Evolutionary conservation across 2,329 filamentous ascomycete genomes (phyloP).

Genomic region (Ceratocystis eucalypticola): DNA sequence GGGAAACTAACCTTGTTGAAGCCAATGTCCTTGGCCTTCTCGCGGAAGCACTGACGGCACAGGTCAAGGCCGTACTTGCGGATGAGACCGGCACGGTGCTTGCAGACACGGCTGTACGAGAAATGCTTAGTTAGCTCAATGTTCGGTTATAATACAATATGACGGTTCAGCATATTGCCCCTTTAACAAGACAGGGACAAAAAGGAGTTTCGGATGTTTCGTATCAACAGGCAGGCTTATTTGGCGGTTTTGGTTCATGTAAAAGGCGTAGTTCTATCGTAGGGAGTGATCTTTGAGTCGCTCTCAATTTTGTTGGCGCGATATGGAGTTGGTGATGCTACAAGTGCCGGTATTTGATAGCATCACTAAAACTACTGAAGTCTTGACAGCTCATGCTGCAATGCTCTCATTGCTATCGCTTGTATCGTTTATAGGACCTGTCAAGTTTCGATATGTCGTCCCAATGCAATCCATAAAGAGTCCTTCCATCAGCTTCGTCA

Average conservation of each 20-base stretch:
- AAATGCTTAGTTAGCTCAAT: constrained; percentile 10
- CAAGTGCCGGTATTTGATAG: too few relatives aligned
- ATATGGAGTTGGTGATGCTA: neutral
- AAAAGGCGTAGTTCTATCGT: neutral
- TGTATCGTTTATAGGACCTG: too few relatives aligned
- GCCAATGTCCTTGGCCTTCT: constrained; percentile 59
- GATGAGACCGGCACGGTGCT: constrained; percentile 97
- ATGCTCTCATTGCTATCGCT: too few relatives aligned
- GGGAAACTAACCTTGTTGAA: constrained; percentile 50
- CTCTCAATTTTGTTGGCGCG: neutral
- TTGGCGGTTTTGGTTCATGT: neutral
- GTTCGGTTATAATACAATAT: neutral
- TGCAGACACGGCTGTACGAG: constrained; percentile 50
- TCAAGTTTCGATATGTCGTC: too few relatives aligned
- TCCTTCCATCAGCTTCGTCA: too few relatives aligned
- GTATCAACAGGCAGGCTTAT: neutral
- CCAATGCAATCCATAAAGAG: too few relatives aligned
- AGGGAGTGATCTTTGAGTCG: neutral
- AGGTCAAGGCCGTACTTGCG: constrained; percentile 97
- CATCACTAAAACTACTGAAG: too few relatives aligned
- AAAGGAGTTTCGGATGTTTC: constrained; percentile 45
- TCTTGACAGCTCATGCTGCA: too few relatives aligned
- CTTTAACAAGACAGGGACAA: neutral
- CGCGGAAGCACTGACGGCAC: constrained; percentile 67
- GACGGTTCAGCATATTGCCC: neutral